phyloP scores from a whole-genome alignment of 2,329 filamentous ascomycete species.

The Purpureocillium takamizusanense region DNA sequence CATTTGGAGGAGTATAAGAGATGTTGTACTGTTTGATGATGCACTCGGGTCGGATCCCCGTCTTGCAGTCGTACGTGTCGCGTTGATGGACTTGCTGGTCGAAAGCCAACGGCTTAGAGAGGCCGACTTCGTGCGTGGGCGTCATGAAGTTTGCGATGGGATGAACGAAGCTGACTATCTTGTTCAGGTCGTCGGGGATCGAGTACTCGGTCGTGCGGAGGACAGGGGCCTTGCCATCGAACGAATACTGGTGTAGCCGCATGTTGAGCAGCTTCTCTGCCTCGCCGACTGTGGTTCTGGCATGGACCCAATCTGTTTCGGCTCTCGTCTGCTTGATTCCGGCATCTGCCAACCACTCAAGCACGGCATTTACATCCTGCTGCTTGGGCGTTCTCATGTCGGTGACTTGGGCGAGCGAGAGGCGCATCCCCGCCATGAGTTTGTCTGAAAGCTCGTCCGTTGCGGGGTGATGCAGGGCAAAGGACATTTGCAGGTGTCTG shows the following conservation, averaged over 20 bases:
- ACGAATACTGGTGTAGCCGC: conserved; percentile 31
- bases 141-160: conserved; percentile 41
- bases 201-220: conserved; percentile 35
- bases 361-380: conserved; percentile 24
- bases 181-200: conserved; percentile 28
- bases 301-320: conserved; percentile 31
- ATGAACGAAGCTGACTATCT: conserved; percentile 35
- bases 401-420: conserved; percentile 26
- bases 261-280: conserved; percentile 32
- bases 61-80: conserved; percentile 8
- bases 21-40: conserved; percentile 38
- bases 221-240: conserved; percentile 23
- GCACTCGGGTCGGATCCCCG: conserved; percentile 24
- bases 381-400: conserved; percentile 24
- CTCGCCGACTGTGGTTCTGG: conserved; percentile 28
- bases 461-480: conserved; percentile 22
- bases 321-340: conserved; percentile 22
- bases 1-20: conserved; percentile 19
- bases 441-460: conserved; percentile 15
- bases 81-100: not conserved
- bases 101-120: not conserved
- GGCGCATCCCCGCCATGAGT: conserved; percentile 15
- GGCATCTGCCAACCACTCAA: conserved; percentile 30
- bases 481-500: conserved; percentile 18
- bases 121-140: conserved; percentile 21